Percentiles rank a stretch among this genome's conserved stretches.
Conservation (phyloP, 2,329 filamentous ascomycete species). For the Nannizziopsis barbatae region DNA sequence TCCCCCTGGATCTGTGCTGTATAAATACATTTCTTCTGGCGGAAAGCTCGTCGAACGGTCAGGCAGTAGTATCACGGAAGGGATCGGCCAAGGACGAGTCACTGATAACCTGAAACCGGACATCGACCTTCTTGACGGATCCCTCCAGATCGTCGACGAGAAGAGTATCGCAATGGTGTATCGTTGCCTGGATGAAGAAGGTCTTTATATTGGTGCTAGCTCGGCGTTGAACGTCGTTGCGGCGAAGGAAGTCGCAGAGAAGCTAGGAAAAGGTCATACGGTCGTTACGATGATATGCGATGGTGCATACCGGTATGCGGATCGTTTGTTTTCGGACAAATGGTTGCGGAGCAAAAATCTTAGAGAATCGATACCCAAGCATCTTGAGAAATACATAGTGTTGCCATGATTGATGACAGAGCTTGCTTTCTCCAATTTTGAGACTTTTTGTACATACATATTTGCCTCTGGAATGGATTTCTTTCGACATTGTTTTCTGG, state of each 20-base stretch:
- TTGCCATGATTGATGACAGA: slow-evolving; percentile 48
- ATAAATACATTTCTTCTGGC: slow-evolving; percentile 79
- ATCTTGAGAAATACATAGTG: slow-evolving; percentile 88
- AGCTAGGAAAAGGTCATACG: slow-evolving; percentile 75
- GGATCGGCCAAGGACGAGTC: slow-evolving; percentile 89
- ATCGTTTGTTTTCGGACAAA: slow-evolving; percentile 79
- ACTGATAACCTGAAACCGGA: slow-evolving; percentile 91
- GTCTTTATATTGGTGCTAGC: slow-evolving; percentile 86
- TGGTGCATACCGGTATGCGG: slow-evolving; percentile 94
- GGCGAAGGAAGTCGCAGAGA: slow-evolving; percentile 84
- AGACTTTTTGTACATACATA: not conserved
- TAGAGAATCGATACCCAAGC: slow-evolving; percentile 66
- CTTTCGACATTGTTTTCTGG: too few relatives aligned
- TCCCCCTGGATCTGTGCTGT: slow-evolving; percentile 83
- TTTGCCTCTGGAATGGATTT: not conserved
- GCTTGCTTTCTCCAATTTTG: not conserved
- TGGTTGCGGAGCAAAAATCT: slow-evolving; percentile 85
- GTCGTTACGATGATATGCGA: slow-evolving; percentile 92
- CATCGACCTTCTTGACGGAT: slow-evolving; percentile 71
- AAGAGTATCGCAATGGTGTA: slow-evolving; percentile 98
- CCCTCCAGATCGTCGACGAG: slow-evolving; percentile 74
- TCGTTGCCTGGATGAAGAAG: slow-evolving; percentile 88
- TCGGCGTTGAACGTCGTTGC: slow-evolving; percentile 91
- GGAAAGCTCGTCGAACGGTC: slow-evolving; percentile 70
- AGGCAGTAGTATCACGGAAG: slow-evolving; percentile 89